Percentiles rank a stretch among this genome's conserved stretches.
phyloP scores from a whole-genome alignment of 495 filamentous ascomycete species.

The Hyaloscypha finlandica region DNA sequence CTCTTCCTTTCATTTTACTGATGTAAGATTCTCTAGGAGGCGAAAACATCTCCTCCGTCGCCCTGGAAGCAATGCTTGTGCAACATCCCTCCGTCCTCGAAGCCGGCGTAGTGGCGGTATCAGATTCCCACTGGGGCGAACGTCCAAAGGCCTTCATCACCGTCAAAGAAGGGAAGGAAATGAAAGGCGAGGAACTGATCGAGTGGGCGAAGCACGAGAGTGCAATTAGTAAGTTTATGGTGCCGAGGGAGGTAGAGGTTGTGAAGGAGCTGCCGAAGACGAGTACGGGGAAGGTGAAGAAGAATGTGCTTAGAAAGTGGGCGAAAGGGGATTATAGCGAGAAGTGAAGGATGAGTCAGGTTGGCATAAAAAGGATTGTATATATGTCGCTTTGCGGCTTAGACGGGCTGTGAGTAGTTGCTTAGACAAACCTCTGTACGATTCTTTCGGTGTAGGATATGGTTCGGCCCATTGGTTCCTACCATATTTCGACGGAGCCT shows the following conservation, averaged over 20 bases:
- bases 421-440: too few species aligned
- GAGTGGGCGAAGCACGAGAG: constrained; percentile 80
- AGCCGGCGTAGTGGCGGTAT: constrained; percentile 85
- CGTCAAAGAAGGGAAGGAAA: constrained; percentile 55
- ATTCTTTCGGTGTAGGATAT: too few species aligned
- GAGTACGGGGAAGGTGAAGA: constrained; percentile 92
- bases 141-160: constrained; percentile 93
- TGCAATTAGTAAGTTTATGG: constrained; percentile 90
- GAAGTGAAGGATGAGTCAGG: constrained; percentile 14
- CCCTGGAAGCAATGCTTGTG: constrained; percentile 88
- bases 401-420: too few species aligned
- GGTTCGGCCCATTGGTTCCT: too few species aligned
- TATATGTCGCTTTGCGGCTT: too few species aligned
- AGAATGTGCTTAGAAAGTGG: constrained; percentile 87
- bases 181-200: constrained; percentile 74
- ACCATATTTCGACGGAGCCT: too few species aligned
- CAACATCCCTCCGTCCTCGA: constrained; percentile 89
- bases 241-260: constrained; percentile 90
- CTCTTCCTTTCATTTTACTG: not conserved
- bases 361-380: too few species aligned
- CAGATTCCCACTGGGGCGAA: constrained; percentile 93
- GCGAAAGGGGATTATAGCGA: constrained; percentile 32
- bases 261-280: constrained; percentile 92
- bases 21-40: constrained; percentile 58
- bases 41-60: constrained; percentile 94